A percentile compares a stretch with the other conserved stretches of the same genome.
These are phyloP conservation scores for Roridomyces roridus DNA, from an alignment of 768 basidiomycete species.

Conservation along the genomic window DNA sequence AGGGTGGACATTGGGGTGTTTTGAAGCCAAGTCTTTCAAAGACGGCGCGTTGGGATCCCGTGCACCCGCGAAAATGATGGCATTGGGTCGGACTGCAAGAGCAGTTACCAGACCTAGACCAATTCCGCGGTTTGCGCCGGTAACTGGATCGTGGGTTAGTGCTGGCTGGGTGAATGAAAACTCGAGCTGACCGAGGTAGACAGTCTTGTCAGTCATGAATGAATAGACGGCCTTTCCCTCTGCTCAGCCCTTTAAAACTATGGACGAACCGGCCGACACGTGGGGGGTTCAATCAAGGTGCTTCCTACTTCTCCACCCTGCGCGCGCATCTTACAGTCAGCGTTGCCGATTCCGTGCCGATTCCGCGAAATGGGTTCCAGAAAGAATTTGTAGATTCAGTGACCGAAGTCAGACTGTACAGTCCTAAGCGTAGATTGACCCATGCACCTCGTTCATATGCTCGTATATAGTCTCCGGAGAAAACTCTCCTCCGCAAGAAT, in stretches of 20 bases:
- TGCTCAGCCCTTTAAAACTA: too few species aligned
- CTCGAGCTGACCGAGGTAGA: neutral
- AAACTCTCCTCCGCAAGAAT: slow-evolving; percentile 24
- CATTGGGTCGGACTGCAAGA: neutral
- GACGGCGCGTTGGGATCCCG: neutral
- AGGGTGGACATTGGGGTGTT: neutral
- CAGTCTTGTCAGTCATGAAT: neutral
- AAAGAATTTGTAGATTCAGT: too few species aligned
- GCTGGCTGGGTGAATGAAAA: neutral
- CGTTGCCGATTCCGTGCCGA: too few species aligned
- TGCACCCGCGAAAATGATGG: neutral
- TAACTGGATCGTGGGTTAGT: slow-evolving; percentile 26
- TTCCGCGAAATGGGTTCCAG: too few species aligned
- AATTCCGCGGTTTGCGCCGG: slow-evolving; percentile 29
- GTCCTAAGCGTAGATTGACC: neutral
- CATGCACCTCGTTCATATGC: slow-evolving; percentile 24
- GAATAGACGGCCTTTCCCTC: too few species aligned
- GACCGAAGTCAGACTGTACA: too few species aligned
- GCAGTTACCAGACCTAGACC: slow-evolving; percentile 8
- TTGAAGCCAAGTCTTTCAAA: neutral
- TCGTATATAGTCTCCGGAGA: slow-evolving; percentile 10
- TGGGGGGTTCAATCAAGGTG: too few species aligned
- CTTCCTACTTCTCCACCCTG: too few species aligned
- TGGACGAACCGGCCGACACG: too few species aligned
- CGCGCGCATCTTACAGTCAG: too few species aligned